Evolutionary conservation across 2,329 filamentous ascomycete species (phyloP).

Genomic region (Sporothrix euskadiensis): DNA sequence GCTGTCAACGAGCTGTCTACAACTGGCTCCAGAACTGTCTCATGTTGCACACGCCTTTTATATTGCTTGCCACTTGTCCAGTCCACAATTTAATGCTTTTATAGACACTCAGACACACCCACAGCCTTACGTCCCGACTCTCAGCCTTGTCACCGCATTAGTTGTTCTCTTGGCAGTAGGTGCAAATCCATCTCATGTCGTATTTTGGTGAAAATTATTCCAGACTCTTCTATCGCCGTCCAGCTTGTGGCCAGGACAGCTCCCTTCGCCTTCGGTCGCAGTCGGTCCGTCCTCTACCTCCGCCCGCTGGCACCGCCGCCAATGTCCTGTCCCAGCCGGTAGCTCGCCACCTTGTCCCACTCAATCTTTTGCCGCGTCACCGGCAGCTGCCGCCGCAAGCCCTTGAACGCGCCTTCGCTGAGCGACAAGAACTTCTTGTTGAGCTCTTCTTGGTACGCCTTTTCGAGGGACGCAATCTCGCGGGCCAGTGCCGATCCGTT

Average conservation of each 20-base stretch:
- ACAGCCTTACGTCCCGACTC: not conserved
- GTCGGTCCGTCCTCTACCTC: not conserved
- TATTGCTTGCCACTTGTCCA: not conserved
- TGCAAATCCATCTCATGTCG: not conserved
- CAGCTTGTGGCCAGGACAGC: not conserved
- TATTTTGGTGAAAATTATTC: not conserved
- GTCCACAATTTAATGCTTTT: not conserved
- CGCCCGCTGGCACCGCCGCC: slow-evolving; percentile 54
- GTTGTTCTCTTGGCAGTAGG: not conserved
- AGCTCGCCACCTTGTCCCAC: slow-evolving; percentile 97
- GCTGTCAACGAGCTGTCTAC: not conserved
- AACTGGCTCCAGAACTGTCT: not conserved
- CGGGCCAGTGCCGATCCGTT: slow-evolving; percentile 69
- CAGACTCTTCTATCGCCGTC: slow-evolving; percentile 38
- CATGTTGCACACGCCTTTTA: not conserved
- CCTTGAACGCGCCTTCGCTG: slow-evolving; percentile 95
- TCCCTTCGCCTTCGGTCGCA: not conserved
- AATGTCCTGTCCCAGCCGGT: slow-evolving; percentile 80
- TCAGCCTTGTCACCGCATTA: not conserved
- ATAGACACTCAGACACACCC: not conserved
- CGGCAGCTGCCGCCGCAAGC: slow-evolving; percentile 84
- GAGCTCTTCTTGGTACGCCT: slow-evolving; percentile 93
- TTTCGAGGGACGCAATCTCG: slow-evolving; percentile 78
- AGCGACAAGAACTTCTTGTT: slow-evolving; percentile 86
- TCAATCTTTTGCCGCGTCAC: slow-evolving; percentile 98